Evolutionary conservation across 2,329 filamentous ascomycete species (phyloP), one percentile per base, ranked within the genome.

Genomic region (Ophiocordyceps camponoti-floridani): DNA sequence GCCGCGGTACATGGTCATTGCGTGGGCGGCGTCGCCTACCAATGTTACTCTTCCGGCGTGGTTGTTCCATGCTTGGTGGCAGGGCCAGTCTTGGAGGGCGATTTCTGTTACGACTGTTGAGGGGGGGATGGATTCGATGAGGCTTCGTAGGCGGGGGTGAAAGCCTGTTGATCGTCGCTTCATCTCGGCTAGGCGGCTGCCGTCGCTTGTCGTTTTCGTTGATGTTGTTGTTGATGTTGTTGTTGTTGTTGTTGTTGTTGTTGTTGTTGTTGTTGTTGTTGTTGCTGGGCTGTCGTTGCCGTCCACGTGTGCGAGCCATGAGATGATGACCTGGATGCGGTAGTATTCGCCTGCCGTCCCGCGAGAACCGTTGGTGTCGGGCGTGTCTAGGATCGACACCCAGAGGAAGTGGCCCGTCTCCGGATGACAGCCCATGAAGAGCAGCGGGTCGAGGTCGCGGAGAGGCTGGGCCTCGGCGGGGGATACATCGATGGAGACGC

Each of bases 1-100:
- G 26, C 62, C 62, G 14, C 62, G 57, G 44, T 59, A 73, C 70
- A 74, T 73, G 28, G 70, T 72, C 72, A 76, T 75, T n/a, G 71
- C 66, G 53, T 76, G 72, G 0, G 71, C 71, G 2, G 71, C 66
- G 52, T 76, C 73, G 4, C 73, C 72, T 4, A 66, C 59, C 1
- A 76, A 54, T 1, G 69, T 69, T 3, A 69, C 63, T 1, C 60
- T 57, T 4, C 69, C 69, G 38, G 55, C 52, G 12, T 51, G 53
- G 42, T 65, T 66, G 47, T 66, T 56, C 66, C 68, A 71, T 7
- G 55, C 23, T 23, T 23, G 52, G 2, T 54, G 56, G 26, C 54
- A 58, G 0, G 60, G 62, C 48, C 62, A 59, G 49, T 66, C 63
- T 37, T 58, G 55, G 3, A 62, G 47, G 4, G 57, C 56, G 4